A percentile compares a stretch with the other conserved stretches of the same genome.
phyloP scores from a whole-genome alignment of 2,329 filamentous ascomycete species.

The Annulohypoxylon truncatum region DNA sequence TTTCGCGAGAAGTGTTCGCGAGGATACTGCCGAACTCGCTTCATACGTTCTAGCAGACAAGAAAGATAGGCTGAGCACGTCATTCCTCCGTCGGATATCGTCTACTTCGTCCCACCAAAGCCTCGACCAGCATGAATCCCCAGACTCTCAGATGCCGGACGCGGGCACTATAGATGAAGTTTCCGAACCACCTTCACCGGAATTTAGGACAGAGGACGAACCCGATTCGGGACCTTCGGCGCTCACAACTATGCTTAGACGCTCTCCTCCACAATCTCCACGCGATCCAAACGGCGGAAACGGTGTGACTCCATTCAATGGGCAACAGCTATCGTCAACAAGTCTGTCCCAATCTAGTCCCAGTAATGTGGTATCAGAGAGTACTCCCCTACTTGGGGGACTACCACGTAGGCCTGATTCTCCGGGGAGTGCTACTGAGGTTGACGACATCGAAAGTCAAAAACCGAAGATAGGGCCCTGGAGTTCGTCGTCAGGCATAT shows the following conservation, averaged over 20 bases:
- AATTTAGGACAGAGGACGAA: constrained; percentile 32
- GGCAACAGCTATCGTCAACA: constrained; percentile 14
- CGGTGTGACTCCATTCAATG: constrained; percentile 1
- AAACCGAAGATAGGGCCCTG: constrained; percentile 51
- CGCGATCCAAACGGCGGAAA: constrained; percentile 11
- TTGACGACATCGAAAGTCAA: constrained; percentile 63
- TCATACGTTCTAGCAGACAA: constrained; percentile 80
- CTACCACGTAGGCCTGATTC: constrained; percentile 49
- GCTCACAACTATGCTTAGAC: constrained; percentile 62
- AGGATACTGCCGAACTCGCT: constrained; percentile 88
- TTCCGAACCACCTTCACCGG: constrained; percentile 47
- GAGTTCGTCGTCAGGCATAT: constrained; percentile 41
- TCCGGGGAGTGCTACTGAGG: constrained; percentile 47
- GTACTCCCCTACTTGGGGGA: constrained; percentile 60
- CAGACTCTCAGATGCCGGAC: constrained; percentile 35
- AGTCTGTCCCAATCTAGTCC: constrained; percentile 20
- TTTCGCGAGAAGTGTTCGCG: constrained; percentile 81
- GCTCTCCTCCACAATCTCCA: constrained; percentile 58
- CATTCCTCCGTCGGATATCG: constrained; percentile 58
- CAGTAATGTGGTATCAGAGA: constrained; percentile 51
- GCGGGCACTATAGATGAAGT: constrained; percentile 48
- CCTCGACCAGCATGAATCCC: constrained; percentile 44
- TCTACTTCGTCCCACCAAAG: constrained; percentile 51
- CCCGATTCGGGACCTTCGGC: constrained; percentile 47
- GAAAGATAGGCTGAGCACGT: constrained; percentile 57